Percentiles rank a stretch among this genome's conserved stretches.
Conservation (phyloP, 495 filamentous ascomycete genomes). For the Hyphodiscus hymeniophilus region DNA sequence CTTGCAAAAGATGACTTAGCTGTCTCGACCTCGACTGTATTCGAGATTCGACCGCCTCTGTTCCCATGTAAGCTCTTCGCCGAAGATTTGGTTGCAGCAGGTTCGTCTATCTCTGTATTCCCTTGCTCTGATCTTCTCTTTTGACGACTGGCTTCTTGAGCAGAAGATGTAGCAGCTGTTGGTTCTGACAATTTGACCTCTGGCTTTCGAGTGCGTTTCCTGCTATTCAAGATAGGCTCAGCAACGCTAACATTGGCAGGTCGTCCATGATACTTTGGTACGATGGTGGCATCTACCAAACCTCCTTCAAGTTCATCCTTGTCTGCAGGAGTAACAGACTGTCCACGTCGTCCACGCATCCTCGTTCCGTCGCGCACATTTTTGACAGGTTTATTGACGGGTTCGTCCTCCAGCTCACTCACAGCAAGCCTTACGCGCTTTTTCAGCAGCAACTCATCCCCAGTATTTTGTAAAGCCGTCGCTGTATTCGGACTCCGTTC, state of each 20-base stretch:
- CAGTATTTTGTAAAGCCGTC: background rate
- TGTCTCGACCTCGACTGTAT: constrained; percentile 1
- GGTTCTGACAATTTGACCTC: background rate
- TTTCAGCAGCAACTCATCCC: background rate
- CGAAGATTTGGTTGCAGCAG: background rate
- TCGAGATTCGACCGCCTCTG: background rate
- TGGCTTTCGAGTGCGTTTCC: background rate
- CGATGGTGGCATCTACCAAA: background rate
- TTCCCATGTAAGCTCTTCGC: background rate
- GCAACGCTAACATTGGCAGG: background rate
- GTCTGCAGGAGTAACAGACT: background rate
- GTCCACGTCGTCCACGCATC: background rate
- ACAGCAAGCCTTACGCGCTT: background rate
- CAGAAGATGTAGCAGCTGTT: background rate
- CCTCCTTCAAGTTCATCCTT: background rate
- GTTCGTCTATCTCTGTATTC: background rate
- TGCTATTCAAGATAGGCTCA: background rate
- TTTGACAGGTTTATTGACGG: too few species aligned
- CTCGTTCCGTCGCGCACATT: background rate
- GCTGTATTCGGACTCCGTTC: constrained; percentile 8
- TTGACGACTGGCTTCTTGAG: background rate
- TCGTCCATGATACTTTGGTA: background rate
- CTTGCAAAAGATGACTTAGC: constrained; percentile 10
- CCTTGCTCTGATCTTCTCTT: background rate
- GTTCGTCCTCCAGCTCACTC: background rate